A percentile compares a stretch with the other conserved stretches of the same genome.
These are phyloP conservation scores for Trypanosoma scelopori DNA, from an alignment of 208 protist genomes.

Conservation along the genomic window DNA sequence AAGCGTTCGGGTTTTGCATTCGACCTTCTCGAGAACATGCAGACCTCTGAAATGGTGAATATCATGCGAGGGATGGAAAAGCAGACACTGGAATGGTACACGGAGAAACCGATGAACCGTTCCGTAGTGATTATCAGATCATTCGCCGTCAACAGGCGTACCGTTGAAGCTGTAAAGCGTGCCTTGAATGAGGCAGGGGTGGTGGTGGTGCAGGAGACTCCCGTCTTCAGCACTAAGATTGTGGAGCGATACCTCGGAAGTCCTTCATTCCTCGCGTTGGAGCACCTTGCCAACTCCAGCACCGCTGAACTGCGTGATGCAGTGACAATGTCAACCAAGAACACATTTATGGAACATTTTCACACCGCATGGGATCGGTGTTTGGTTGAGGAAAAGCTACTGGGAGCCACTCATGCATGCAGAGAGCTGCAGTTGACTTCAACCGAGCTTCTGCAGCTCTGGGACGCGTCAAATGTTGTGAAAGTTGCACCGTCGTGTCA, in stretches of 20 bases:
- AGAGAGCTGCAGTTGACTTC: constrained; percentile 31
- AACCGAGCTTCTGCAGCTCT: constrained; percentile 38
- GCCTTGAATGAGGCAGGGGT: constrained; percentile 32
- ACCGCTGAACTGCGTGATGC: constrained; percentile 26
- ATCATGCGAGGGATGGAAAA: constrained; percentile 38
- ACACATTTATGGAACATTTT: constrained; percentile 36
- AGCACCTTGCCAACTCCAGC: constrained; percentile 13
- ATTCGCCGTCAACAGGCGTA: constrained; percentile 30
- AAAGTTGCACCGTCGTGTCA: constrained; percentile 42
- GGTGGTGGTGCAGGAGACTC: constrained; percentile 28
- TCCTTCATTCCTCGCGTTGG: constrained; percentile 21
- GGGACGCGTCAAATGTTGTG: constrained; percentile 29
- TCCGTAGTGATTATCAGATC: constrained; percentile 67
- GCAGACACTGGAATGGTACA: constrained; percentile 18
- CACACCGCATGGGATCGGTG: constrained; percentile 24
- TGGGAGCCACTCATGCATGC: constrained; percentile 47
- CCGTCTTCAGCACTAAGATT: constrained; percentile 36
- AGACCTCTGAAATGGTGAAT: constrained; percentile 43
- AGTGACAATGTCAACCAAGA: constrained; percentile 27
- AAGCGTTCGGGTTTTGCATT: constrained; percentile 23
- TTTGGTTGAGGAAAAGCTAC: constrained; percentile 25
- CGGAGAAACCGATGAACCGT: constrained; percentile 31
- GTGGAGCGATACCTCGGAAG: constrained; percentile 29
- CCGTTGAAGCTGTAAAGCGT: constrained; percentile 34
- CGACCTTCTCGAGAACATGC: constrained; percentile 44